phyloP scores from a whole-genome alignment of 1,284 basidiomycete genomes.

The Leccinum fuscescens region DNA sequence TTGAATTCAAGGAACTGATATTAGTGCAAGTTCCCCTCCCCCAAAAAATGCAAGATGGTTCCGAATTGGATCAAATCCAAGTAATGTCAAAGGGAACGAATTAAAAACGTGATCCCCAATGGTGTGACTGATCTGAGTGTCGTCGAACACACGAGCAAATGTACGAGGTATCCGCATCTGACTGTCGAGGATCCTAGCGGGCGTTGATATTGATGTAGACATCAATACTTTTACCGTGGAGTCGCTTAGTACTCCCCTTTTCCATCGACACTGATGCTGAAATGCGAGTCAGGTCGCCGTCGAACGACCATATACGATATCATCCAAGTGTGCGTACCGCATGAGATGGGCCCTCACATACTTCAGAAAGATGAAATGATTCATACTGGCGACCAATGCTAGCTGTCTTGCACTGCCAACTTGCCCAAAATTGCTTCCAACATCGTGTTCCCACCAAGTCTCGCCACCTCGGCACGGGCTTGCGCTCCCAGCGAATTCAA shows the following conservation, averaged over 20 bases:
- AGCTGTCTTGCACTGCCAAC: slow-evolving; percentile 8
- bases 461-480: slow-evolving; percentile 33
- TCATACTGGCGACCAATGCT: neutral
- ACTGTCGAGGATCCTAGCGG: neutral
- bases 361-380: neutral
- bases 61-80: no score
- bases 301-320: neutral
- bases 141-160: neutral
- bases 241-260: neutral
- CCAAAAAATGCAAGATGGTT: no score
- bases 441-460: slow-evolving; percentile 27
- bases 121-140: no score
- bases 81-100: no score
- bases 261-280: neutral
- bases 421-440: slow-evolving; percentile 26
- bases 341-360: neutral
- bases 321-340: neutral
- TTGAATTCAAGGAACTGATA: no score
- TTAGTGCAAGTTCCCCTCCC: no score
- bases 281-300: neutral
- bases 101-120: no score
- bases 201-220: neutral
- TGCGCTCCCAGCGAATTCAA: slow-evolving; percentile 52
- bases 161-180: neutral
- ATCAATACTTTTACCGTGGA: neutral